Evolutionary conservation across 1,139 yeast species (phyloP).

Genomic region (Diutina siamensis): DNA sequence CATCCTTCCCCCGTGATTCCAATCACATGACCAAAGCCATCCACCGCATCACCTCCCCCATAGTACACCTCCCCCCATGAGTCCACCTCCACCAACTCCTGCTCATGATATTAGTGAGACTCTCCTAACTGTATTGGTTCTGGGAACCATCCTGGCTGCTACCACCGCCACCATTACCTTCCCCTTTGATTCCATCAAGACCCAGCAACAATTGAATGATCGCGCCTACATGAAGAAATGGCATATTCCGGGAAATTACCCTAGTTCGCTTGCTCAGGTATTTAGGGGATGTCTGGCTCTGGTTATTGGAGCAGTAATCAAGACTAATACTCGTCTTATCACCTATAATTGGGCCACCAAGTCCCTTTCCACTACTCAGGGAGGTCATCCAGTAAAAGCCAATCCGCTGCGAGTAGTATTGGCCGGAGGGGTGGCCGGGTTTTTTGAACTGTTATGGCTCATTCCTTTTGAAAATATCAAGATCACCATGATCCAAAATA

Average conservation of each 20-base stretch:
- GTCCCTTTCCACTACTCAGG: constrained; percentile 50
- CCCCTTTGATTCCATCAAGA: constrained; percentile 78
- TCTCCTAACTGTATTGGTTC: constrained; percentile 51
- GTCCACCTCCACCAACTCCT: too few relatives aligned
- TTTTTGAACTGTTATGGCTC: constrained; percentile 68
- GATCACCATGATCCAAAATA: constrained; percentile 73
- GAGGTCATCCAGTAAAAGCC: constrained; percentile 26
- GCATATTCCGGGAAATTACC: constrained; percentile 27
- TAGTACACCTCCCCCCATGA: too few relatives aligned
- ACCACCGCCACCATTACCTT: constrained; percentile 63
- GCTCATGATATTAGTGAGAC: constrained; percentile 13
- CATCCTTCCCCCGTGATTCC: neutral
- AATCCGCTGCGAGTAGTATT: constrained; percentile 64
- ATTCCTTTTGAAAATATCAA: constrained; percentile 89
- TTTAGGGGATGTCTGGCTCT: constrained; percentile 73
- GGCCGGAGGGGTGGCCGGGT: constrained; percentile 82
- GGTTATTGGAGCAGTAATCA: constrained; percentile 63
- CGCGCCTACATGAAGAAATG: constrained; percentile 27
- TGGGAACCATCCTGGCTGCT: constrained; percentile 69
- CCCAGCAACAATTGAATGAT: constrained; percentile 54
- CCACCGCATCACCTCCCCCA: too few relatives aligned
- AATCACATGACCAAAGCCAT: neutral
- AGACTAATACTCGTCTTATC: constrained; percentile 62
- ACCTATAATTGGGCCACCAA: constrained; percentile 69
- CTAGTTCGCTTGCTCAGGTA: constrained; percentile 30